Base-by-base conservation (phyloP, 108 stramenopile species). In the Pseudonitzschia delicatissima region DNA sequence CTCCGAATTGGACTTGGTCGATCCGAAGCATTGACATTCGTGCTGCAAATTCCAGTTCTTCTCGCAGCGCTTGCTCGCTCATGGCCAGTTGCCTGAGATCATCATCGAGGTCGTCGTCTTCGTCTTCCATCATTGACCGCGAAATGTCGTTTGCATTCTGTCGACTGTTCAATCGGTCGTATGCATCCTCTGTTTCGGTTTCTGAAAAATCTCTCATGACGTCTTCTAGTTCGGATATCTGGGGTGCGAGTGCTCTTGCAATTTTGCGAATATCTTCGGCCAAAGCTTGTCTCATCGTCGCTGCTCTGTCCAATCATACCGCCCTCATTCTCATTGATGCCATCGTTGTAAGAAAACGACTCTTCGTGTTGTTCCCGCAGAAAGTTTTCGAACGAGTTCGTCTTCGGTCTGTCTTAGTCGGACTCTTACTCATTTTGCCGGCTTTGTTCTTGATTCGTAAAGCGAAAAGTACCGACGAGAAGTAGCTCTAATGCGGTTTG, bases 71-170 rank as follows among this genome's bases (percentile, higher is more conserved):
- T 40, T 69, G 74, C 45, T 76, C 68, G 27, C 67, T 68, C 23
- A 65, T 39, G 32, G 66, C 57, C 55, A 76, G 26, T 59, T 62
- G 61, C 32, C 57, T 15, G 18, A 77, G 29, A 58, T 78, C 77
- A 7, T 55, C 49, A 44, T 82, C 77, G 37, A 77, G 57, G 27
- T 67, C 70, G 57, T 82, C 81, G 62, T 82, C 77, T 51, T 75
- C 74, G 29, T 69, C 74, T 37, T 77, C 72, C 35, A 50, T 33
- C 64, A 67, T 21, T 36, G 66, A 67, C 20, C 73, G 55, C 2
- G 52, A 42, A 27, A 57, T 34, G 7, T 44, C 37, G 15, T 51
- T 50, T 37, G 35, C 37, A 13, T 33, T 49, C 8, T 39, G 2
- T 6, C 6, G 8, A 7, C 23, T 18, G 1, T 23, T 48, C 17